Base-by-base conservation (phyloP, 2,329 filamentous ascomycete genomes). In the Sporothrix euskadiensis region DNA sequence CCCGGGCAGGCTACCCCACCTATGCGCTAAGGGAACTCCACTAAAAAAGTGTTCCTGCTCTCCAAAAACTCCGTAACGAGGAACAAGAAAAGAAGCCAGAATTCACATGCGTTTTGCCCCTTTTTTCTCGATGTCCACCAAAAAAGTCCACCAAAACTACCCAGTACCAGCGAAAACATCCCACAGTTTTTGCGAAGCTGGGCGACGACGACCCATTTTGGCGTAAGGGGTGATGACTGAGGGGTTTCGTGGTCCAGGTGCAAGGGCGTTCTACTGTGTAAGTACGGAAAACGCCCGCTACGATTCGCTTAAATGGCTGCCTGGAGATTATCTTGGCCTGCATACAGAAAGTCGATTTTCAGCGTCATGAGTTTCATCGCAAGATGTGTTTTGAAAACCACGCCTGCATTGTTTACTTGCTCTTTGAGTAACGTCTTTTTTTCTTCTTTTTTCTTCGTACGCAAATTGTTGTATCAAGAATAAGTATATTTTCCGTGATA, bases 1-100 rank as follows among this genome's bases (percentile, higher is more conserved):
- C 44, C 72, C 4, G 61, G 35, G 35, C 59, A 44, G n/a, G 35
- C 59, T 65, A 73, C 56, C 68, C 68, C 68, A 70, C 68, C 68
- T 35, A 9, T 8, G 16, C 44, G 19, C 65, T n/a, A 39, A 41
- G 49, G 49, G 63, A 14, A 68, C 44, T 26, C 65, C 65, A 54
- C 44, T 69, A 35, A 69, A 69, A 68, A 49, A 49, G 41, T 66
- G 63, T 41, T 66, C n/a, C 32, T 66, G 61, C 39, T 66, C n/a
- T 49, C 63, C 63, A 68, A 49, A 49, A 6, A 26, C 26, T 26
- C 2, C 26, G 26, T 26, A 30, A 49, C 10, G 19, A 68, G 47
- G 16, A 35, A 52, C 63, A 68, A 52, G 26, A 59, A 14, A 32
- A 35, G 30, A 68, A 52, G 30, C 47, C 44, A 52, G 26, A 68